Base-by-base conservation (phyloP, 352 stramenopile species). In the Pythium coloratum region DNA sequence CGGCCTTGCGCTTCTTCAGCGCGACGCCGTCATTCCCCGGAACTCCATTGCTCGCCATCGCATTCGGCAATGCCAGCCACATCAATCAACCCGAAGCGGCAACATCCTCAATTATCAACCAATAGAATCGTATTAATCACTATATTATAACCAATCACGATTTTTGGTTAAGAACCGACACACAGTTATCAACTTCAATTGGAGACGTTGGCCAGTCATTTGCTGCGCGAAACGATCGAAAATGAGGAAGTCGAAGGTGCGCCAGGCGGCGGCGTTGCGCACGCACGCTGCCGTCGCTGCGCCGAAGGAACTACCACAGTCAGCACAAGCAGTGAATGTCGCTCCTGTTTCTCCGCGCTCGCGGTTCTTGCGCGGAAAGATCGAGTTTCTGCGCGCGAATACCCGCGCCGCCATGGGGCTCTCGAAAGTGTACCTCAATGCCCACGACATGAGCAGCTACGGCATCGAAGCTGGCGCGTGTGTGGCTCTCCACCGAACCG, bases 351-450 rank as follows among this genome's bases (percentile, higher is more conserved):
- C 38, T 3, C 53, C 66, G 24, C 44, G 54, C 20, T 50, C 60
- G 40, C 67, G 67, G 8, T 66, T 62, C n/a, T 44, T 73, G 55
- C 67, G 61, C 38, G 55, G 55, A 28, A 73, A 73, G 53, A 64
- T 70, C 57, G 62, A 92, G 70, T 89, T 90, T 55, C 69, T 92
- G 14, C 81, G 80, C 20, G 73, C 76, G 2, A 84, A 80, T 20
- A 75, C 77, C 49, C 81, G 84, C 56, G 84, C 84, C 38, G 80
- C 82, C 6, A 67, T 73, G 30, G 78, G 78, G 2, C 75, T 88
- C 59, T 88, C 76, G 9, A 93, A 91, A 55, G 73, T 93, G 24
- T 91, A 91, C 59, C 59, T 93, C 24, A 88, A 82, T 57, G 73
- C 81, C 0, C 68, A 69, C 42, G 82, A 90, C 64, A 88, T 93